These are phyloP conservation scores for Cornus suecica DNA, from an alignment of 148 eudicot species.

Conservation along the genomic window DNA sequence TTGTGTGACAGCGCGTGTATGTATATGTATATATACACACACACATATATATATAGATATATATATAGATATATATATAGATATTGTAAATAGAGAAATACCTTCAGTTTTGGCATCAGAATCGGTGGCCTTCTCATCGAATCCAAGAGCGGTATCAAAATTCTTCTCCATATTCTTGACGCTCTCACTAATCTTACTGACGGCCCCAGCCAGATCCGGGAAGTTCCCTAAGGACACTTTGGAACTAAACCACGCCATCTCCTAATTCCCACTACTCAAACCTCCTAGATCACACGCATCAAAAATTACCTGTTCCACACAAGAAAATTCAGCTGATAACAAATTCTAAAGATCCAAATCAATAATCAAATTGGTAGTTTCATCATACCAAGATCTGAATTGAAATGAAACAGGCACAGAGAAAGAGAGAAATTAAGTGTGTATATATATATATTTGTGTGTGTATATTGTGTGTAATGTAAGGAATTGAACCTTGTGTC, in stretches of 20 bases:
- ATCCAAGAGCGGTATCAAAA: constrained; percentile 88
- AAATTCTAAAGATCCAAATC: neutral
- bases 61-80: neutral
- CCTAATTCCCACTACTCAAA: neutral
- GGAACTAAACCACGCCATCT: constrained; percentile 89
- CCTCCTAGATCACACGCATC: constrained; percentile 19
- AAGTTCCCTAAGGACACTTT: constrained; percentile 78
- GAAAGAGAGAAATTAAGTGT: neutral
- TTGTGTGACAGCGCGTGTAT: too few relatives aligned
- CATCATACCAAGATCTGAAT: constrained; percentile 1
- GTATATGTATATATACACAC: too few relatives aligned
- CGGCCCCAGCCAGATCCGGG: constrained; percentile 82
- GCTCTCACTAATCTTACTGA: constrained; percentile 85
- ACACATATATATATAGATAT: neutral
- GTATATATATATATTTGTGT: too few relatives aligned
- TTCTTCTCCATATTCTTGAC: constrained; percentile 89
- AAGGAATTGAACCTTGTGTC: neutral
- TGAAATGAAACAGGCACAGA: neutral
- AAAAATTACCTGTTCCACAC: constrained; percentile 2
- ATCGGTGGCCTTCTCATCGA: constrained; percentile 54
- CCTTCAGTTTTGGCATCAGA: constrained; percentile 50
- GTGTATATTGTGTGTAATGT: neutral
- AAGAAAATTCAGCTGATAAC: neutral
- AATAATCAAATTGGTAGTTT: too few relatives aligned
- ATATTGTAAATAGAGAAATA: constrained; percentile 8